Conservation (phyloP, 176 grass and related monocot genomes). For the Poa pratensis region DNA sequence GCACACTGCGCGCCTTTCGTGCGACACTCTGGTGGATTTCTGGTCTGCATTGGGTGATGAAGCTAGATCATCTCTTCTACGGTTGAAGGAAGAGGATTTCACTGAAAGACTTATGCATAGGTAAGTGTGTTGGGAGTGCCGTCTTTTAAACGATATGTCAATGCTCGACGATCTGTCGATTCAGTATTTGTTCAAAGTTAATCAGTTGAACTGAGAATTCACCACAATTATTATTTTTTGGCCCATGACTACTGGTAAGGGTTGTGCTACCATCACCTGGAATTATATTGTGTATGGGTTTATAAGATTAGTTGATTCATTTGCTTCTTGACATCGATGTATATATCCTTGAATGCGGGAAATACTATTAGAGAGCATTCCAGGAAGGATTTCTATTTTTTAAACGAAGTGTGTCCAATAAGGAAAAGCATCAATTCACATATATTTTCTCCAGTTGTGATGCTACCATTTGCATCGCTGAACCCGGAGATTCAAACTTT, state of each 20-base stretch:
- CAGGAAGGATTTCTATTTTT: constrained; percentile 23
- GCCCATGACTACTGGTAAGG: neutral
- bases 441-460: neutral
- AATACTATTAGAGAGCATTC: neutral
- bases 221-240: neutral
- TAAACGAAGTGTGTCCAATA: neutral
- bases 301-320: neutral
- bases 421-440: neutral
- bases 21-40: constrained; percentile 91
- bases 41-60: constrained; percentile 89
- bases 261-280: neutral
- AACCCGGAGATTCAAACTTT: neutral
- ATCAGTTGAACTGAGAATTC: neutral
- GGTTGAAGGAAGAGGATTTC: constrained; percentile 98
- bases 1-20: constrained; percentile 87
- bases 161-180: neutral
- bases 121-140: constrained; percentile 44
- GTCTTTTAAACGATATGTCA: neutral
- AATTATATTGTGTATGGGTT: neutral
- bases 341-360: neutral
- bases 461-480: neutral
- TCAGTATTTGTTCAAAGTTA: constrained; percentile 22
- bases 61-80: constrained; percentile 84
- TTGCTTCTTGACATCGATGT: constrained; percentile 18
- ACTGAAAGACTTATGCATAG: constrained; percentile 94